Conservation (phyloP, 441 rosid species). For the Euphorbia celastroides region DNA sequence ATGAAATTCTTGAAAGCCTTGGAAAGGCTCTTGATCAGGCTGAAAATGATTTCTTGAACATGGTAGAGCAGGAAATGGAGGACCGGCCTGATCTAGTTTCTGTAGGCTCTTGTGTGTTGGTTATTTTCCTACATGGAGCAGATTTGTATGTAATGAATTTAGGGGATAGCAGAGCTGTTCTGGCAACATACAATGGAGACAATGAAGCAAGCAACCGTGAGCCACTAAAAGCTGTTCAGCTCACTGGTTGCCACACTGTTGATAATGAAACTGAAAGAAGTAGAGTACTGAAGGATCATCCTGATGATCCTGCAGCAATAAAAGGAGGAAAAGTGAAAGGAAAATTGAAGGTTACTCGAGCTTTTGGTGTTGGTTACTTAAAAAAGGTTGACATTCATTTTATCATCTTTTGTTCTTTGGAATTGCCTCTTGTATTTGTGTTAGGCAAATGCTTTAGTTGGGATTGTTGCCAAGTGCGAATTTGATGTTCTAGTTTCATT, state of each 20-base stretch:
- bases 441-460: background rate
- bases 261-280: conserved; percentile 69
- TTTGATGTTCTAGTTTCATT: background rate
- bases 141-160: conserved; percentile 70
- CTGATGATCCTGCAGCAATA: conserved; percentile 66
- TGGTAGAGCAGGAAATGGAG: conserved; percentile 98
- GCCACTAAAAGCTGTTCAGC: conserved; percentile 69
- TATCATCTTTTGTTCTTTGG: background rate
- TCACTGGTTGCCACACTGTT: conserved; percentile 76
- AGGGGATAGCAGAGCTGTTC: conserved; percentile 91
- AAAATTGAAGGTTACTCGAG: conserved; percentile 87
- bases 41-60: conserved; percentile 71
- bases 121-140: conserved; percentile 66
- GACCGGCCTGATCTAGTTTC: conserved; percentile 93
- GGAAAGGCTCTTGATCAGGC: conserved; percentile 68
- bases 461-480: background rate
- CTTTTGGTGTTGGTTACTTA: conserved; percentile 88
- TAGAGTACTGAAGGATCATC: conserved; percentile 59
- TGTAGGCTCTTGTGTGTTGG: conserved; percentile 85
- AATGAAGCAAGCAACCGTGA: conserved; percentile 20
- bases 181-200: conserved; percentile 54
- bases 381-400: conserved; percentile 54
- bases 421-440: background rate
- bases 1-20: conserved; percentile 68
- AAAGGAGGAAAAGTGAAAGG: conserved; percentile 80